phyloP scores from a whole-genome alignment of 2,329 filamentous ascomycete species.

The Penicillium sclerotigenum region DNA sequence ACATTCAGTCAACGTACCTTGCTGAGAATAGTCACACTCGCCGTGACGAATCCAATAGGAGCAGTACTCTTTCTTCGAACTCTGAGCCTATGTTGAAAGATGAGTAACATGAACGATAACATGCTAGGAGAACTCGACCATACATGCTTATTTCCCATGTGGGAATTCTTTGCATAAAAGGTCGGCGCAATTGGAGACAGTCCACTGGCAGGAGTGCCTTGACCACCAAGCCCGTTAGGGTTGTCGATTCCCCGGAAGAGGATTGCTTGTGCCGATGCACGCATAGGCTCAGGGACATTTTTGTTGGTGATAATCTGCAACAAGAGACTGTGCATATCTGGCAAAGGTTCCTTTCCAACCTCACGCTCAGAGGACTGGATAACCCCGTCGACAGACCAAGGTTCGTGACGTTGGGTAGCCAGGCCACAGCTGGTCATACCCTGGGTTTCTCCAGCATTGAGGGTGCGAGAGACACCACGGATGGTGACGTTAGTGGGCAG shows the following conservation, averaged over 20 bases:
- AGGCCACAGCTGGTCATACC: constrained; percentile 46
- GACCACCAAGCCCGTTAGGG: neutral
- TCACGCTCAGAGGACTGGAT: neutral
- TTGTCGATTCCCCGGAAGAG: neutral
- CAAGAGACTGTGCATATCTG: constrained; percentile 21
- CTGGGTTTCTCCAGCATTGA: constrained; percentile 38
- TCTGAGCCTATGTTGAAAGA: constrained; percentile 5
- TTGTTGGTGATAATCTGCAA: constrained; percentile 23
- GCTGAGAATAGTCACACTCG: constrained; percentile 78
- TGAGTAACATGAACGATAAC: constrained; percentile 2
- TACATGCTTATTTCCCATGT: neutral
- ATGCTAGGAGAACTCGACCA: neutral
- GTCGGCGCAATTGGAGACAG: neutral
- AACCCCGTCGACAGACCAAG: constrained; percentile 36
- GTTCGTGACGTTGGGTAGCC: constrained; percentile 28
- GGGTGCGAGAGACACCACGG: constrained; percentile 35
- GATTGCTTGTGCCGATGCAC: constrained; percentile 21
- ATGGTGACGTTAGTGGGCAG: constrained; percentile 40
- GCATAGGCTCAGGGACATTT: constrained; percentile 18
- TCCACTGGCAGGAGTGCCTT: neutral
- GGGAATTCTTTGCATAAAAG: neutral
- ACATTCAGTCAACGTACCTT: constrained; percentile 46
- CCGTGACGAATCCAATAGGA: constrained; percentile 87
- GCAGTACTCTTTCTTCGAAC: constrained; percentile 69
- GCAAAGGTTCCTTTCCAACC: neutral